These are phyloP conservation scores for Yamadazyma olivae DNA, from an alignment of 805 yeast genomes.

Conservation along the genomic window DNA sequence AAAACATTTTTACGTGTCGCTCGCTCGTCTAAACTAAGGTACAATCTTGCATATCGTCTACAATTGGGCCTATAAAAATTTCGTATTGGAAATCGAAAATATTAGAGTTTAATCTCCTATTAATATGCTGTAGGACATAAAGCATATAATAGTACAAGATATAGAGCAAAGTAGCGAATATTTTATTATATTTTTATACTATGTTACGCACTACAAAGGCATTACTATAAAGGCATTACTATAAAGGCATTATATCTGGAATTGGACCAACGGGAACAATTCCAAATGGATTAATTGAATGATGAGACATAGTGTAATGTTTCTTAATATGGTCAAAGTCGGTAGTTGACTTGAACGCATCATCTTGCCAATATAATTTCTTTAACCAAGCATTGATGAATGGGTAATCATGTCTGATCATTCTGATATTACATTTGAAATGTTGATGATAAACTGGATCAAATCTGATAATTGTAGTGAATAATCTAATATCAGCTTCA, in stretches of 20 bases:
- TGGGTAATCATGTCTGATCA: slow-evolving; percentile 80
- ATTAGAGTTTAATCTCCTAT: no score
- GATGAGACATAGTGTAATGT: slow-evolving; percentile 87
- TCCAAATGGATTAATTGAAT: slow-evolving; percentile 72
- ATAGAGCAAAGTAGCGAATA: no score
- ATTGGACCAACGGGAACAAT: slow-evolving; percentile 89
- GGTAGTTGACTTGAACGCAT: slow-evolving; percentile 75
- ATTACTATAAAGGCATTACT: no score
- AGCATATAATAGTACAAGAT: no score
- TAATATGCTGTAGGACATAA: no score
- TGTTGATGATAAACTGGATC: slow-evolving; percentile 94
- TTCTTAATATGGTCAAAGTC: slow-evolving; percentile 86
- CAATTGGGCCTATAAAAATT: no score
- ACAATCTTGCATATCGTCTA: no score
- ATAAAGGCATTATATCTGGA: slow-evolving; percentile 51
- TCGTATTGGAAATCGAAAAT: no score
- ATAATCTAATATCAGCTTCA: slow-evolving; percentile 88
- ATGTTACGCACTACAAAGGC: no score
- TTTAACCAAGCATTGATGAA: slow-evolving; percentile 74
- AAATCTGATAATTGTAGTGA: slow-evolving; percentile 83
- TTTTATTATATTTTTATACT: no score
- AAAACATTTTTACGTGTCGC: slow-evolving; percentile 5
- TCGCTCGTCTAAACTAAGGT: slow-evolving; percentile 3
- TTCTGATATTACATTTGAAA: slow-evolving; percentile 86
- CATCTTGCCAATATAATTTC: slow-evolving; percentile 75